Evolutionary conservation across 1,284 basidiomycete genomes (phyloP).

Genomic region (Moesziomyces parantarcticus): DNA sequence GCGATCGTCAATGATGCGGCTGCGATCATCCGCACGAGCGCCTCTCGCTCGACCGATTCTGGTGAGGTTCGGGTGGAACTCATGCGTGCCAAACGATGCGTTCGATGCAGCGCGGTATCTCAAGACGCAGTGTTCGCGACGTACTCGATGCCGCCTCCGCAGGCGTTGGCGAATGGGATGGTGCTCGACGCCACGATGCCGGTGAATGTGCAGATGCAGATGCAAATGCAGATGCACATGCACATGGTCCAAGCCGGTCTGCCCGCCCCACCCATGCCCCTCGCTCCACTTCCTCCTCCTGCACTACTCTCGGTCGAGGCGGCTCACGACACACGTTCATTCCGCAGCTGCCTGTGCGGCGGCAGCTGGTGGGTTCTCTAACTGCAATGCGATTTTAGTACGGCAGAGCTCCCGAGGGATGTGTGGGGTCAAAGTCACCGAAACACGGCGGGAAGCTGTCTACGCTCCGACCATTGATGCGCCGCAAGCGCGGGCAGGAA

Average conservation of each 20-base stretch:
- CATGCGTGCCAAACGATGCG: conserved; percentile 38
- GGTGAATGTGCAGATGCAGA: conserved; percentile 26
- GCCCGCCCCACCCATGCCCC: not conserved
- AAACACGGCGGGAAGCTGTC: conserved; percentile 29
- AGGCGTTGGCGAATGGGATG: not conserved
- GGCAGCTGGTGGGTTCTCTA: conserved; percentile 43
- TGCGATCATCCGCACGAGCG: conserved; percentile 4
- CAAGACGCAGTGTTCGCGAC: conserved; percentile 28
- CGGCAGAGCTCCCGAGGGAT: conserved; percentile 20
- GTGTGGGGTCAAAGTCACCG: conserved; percentile 17
- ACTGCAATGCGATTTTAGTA: conserved; percentile 3
- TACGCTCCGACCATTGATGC: conserved; percentile 13
- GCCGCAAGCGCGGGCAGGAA: conserved; percentile 1
- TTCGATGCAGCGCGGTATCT: conserved; percentile 31
- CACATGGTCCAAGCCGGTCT: conserved; percentile 23
- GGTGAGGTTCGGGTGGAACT: not conserved
- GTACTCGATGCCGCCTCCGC: conserved; percentile 2
- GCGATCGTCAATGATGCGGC: conserved; percentile 21
- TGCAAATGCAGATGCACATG: conserved; percentile 24
- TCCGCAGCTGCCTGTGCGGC: conserved; percentile 38
- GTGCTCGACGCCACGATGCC: conserved; percentile 26
- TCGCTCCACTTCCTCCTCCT: not conserved
- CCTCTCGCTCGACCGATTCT: conserved; percentile 1
- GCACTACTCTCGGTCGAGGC: not conserved
- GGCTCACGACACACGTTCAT: not conserved